These are phyloP conservation scores for Taxawa tesnikishii DNA, from an alignment of 2,329 filamentous ascomycete species.

Conservation along the genomic window DNA sequence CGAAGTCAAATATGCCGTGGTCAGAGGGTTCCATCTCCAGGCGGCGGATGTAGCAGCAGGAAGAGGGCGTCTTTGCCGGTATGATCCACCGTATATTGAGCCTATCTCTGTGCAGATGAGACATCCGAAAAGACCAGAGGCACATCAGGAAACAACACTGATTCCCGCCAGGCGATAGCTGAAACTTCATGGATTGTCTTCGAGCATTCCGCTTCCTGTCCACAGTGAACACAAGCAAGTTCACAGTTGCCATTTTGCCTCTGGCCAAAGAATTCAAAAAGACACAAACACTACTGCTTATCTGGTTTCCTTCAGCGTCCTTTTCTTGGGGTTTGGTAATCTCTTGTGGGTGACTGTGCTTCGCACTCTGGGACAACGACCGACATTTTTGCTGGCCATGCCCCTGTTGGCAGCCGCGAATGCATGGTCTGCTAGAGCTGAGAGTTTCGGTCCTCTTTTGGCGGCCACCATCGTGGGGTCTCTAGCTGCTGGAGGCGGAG, in stretches of 20 bases:
- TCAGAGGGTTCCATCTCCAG: too few relatives aligned
- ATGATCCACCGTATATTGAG: too few relatives aligned
- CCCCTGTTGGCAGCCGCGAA: constrained; percentile 20
- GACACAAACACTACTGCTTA: constrained; percentile 12
- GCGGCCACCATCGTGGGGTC: constrained; percentile 15
- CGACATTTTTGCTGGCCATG: constrained; percentile 24
- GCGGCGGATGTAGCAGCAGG: too few relatives aligned
- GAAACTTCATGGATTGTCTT: too few relatives aligned
- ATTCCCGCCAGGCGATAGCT: too few relatives aligned
- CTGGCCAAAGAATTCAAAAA: constrained; percentile 19
- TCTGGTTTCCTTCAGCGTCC: constrained; percentile 16
- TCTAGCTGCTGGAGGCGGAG: constrained; percentile 19
- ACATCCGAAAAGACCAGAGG: too few relatives aligned
- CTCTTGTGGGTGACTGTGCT: constrained; percentile 20
- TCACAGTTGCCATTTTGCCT: constrained; percentile 23
- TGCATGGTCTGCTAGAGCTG: constrained; percentile 21
- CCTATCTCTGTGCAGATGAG: too few relatives aligned
- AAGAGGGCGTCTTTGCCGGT: too few relatives aligned
- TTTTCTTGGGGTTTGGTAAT: constrained; percentile 19
- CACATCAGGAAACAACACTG: too few relatives aligned
- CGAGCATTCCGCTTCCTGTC: constrained; percentile 29
- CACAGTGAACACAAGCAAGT: constrained; percentile 26
- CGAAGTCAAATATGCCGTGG: too few relatives aligned
- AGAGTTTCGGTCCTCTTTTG: constrained; percentile 13
- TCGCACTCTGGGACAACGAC: constrained; percentile 22